phyloP scores from a whole-genome alignment of 495 filamentous ascomycete species.

The Neurospora sp. region DNA sequence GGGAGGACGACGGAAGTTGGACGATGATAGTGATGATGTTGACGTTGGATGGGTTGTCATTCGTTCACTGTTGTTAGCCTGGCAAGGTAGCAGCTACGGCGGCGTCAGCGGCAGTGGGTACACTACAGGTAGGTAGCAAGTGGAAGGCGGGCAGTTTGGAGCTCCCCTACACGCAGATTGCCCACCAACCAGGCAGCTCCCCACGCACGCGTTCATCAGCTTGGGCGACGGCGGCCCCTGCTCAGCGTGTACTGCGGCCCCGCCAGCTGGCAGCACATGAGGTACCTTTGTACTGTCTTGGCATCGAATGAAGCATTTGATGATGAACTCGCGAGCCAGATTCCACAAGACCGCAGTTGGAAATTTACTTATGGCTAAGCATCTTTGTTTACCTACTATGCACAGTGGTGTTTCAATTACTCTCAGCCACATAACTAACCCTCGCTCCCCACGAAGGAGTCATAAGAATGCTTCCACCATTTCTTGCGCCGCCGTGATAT shows the following conservation, averaged over 20 bases:
- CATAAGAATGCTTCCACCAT: neutral
- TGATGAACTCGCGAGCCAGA: too few species aligned
- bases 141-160: constrained; percentile 1
- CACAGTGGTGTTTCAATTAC: neutral
- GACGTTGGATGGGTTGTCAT: neutral
- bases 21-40: neutral
- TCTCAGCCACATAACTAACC: neutral
- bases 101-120: neutral
- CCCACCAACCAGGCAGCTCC: constrained; percentile 6
- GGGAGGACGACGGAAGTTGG: neutral
- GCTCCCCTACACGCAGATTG: constrained; percentile 3
- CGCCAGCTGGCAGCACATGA: neutral
- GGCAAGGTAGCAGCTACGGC: neutral
- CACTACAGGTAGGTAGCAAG: neutral
- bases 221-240: neutral
- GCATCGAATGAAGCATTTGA: neutral
- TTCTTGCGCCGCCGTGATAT: neutral
- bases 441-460: neutral
- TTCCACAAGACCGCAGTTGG: neutral
- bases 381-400: neutral
- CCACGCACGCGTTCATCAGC: constrained; percentile 10
- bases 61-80: neutral
- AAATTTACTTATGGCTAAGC: neutral
- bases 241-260: neutral
- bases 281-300: neutral